These are phyloP conservation scores for Neurospora intermedia DNA, from an alignment of 495 filamentous ascomycete species.

Conservation along the genomic window DNA sequence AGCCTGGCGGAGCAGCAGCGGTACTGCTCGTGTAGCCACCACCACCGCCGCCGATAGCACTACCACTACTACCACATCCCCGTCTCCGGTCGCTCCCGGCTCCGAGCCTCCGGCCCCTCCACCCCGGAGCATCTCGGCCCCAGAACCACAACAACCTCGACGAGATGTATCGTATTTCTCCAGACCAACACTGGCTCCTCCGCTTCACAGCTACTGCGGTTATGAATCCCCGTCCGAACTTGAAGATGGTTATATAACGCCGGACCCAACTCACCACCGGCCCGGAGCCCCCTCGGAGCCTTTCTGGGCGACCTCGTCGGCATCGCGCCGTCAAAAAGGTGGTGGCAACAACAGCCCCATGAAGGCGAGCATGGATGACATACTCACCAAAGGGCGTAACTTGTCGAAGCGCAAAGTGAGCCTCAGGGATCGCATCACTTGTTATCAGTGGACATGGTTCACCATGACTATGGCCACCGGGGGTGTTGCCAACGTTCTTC, in stretches of 20 bases:
- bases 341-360: not conserved
- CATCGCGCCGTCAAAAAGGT: not conserved
- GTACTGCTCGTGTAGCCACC: conserved; percentile 46
- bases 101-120: not conserved
- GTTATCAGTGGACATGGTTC: conserved; percentile 57
- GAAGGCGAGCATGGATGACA: conserved; percentile 20
- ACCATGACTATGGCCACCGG: conserved; percentile 79
- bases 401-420: conserved; percentile 20
- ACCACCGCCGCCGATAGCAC: conserved; percentile 22
- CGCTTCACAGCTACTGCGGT: not conserved
- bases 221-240: conserved; percentile 9
- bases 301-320: not conserved
- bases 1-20: conserved; percentile 89
- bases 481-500: conserved; percentile 69
- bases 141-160: not conserved
- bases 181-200: not conserved
- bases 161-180: not conserved
- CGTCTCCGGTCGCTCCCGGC: not conserved
- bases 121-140: not conserved
- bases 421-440: conserved; percentile 35
- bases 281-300: not conserved
- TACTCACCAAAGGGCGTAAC: conserved; percentile 18
- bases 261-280: not conserved
- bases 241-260: not conserved
- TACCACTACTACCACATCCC: conserved; percentile 22